phyloP scores from a whole-genome alignment of 139 green algal genomes.

The Astrephomene gubernaculifera region DNA sequence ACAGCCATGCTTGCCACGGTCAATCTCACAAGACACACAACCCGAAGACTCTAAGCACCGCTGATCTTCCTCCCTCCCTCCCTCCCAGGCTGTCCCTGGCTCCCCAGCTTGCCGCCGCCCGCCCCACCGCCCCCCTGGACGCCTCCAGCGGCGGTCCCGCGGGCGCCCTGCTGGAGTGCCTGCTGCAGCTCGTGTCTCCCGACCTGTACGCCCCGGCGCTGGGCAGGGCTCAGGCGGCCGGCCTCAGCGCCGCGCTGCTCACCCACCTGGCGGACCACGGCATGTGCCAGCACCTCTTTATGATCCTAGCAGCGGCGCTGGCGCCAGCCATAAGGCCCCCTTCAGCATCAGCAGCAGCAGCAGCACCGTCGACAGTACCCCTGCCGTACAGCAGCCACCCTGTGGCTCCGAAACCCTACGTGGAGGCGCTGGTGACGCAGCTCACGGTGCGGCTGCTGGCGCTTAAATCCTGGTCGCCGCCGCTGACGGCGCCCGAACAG shows the following conservation, averaged over 20 bases:
- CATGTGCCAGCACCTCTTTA: constrained; percentile 17
- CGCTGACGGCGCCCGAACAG: background rate
- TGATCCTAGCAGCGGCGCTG: background rate
- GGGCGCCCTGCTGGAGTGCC: constrained; percentile 28
- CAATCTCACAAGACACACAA: too few relatives aligned
- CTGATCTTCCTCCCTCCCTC: too few relatives aligned
- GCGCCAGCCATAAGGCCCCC: background rate
- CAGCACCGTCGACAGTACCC: background rate
- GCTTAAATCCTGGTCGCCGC: constrained; percentile 27
- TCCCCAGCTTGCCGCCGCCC: background rate
- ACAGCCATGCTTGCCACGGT: too few relatives aligned
- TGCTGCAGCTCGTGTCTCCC: constrained; percentile 33
- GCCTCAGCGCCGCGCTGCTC: background rate
- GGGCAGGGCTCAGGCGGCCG: constrained; percentile 6
- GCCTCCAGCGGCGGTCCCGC: background rate
- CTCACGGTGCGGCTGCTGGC: constrained; percentile 32
- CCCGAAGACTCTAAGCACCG: too few relatives aligned
- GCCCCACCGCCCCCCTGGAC: constrained; percentile 7
- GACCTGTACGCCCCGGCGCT: constrained; percentile 9
- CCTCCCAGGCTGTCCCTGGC: background rate
- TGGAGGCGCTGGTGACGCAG: constrained; percentile 43
- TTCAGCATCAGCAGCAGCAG: constrained; percentile 1
- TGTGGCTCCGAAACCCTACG: constrained; percentile 27
- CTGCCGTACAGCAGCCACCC: too few relatives aligned
- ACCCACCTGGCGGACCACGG: constrained; percentile 4